Conservation (phyloP, 768 basidiomycete genomes). For the Phaffia australis region DNA sequence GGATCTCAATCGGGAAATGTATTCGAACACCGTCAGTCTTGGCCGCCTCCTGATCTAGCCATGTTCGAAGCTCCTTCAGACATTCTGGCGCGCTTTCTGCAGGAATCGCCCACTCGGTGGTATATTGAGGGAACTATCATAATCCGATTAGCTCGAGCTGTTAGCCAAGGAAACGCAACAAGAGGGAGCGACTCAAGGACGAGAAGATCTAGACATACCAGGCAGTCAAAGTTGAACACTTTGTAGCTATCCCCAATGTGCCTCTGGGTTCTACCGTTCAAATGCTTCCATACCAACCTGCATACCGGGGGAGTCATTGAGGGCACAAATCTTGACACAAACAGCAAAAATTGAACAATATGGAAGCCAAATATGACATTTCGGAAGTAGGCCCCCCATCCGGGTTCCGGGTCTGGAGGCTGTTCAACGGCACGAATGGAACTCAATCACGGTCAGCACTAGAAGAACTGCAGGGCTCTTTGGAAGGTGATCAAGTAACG, state of each 20-base stretch:
- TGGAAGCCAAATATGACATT: constrained; percentile 65
- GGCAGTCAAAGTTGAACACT: constrained; percentile 87
- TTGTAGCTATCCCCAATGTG: constrained; percentile 62
- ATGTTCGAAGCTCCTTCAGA: constrained; percentile 57
- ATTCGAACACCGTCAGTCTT: constrained; percentile 66
- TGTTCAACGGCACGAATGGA: constrained; percentile 6
- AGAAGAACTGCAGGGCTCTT: constrained; percentile 11
- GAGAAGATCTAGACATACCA: constrained; percentile 47
- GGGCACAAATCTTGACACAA: constrained; percentile 57
- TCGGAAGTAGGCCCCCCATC: constrained; percentile 52
- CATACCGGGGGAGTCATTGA: constrained; percentile 55
- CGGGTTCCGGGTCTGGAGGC: constrained; percentile 26
- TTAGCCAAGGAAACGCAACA: not conserved
- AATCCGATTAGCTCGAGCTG: not conserved
- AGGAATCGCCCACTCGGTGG: constrained; percentile 90
- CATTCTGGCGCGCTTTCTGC: constrained; percentile 55
- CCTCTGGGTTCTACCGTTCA: constrained; percentile 2
- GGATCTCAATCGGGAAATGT: constrained; percentile 86
- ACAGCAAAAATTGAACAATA: constrained; percentile 70
- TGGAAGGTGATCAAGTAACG: constrained; percentile 10
- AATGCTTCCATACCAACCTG: constrained; percentile 40
- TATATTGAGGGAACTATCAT: constrained; percentile 72
- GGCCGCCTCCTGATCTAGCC: constrained; percentile 56
- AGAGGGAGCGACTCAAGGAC: not conserved
- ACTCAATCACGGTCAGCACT: not conserved